Evolutionary conservation across 257 asterid genomes (phyloP).

Genomic region (Leonotis leonurus): DNA sequence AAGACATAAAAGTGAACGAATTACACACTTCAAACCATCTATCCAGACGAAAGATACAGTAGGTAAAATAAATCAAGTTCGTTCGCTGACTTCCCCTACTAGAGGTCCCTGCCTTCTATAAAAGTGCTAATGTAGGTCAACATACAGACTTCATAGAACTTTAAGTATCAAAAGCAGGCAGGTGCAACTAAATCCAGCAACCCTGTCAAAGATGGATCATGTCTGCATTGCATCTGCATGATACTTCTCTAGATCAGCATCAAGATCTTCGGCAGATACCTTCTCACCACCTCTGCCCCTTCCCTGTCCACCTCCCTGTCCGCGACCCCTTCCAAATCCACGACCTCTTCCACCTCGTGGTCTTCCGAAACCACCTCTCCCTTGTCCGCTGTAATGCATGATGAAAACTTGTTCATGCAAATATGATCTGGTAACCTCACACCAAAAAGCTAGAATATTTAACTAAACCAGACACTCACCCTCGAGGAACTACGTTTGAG

Average conservation of each 20-base stretch:
- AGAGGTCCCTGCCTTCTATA: slow-evolving; percentile 15
- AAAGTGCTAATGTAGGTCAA: slow-evolving; percentile 20
- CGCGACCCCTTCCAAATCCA: slow-evolving; percentile 32
- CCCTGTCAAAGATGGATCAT: slow-evolving; percentile 10
- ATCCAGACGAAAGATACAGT: slow-evolving; percentile 19
- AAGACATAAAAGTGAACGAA: background rate
- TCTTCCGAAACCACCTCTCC: slow-evolving; percentile 47
- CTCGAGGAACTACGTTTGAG: slow-evolving; percentile 27
- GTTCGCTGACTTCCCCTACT: slow-evolving; percentile 11
- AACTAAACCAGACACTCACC: slow-evolving; percentile 29
- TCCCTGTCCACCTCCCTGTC: slow-evolving; percentile 20
- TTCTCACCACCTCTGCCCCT: slow-evolving; percentile 38
- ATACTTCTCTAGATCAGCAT: slow-evolving; percentile 73
- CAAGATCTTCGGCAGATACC: slow-evolving; percentile 67
- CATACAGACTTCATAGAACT: slow-evolving; percentile 18
- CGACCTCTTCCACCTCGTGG: slow-evolving; percentile 50
- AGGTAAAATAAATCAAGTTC: slow-evolving; percentile 16
- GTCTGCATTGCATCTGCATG: slow-evolving; percentile 46
- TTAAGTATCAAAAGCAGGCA: background rate
- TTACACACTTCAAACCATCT: slow-evolving; percentile 21
- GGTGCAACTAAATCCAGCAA: slow-evolving; percentile 6
- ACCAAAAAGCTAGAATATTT: background rate
- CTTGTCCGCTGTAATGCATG: slow-evolving; percentile 30
- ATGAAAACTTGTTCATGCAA: background rate
- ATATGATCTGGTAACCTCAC: too few relatives aligned